Evolutionary conservation across 202 grass and related monocot genomes (phyloP), one percentile per base, ranked within the genome.

Genomic region (Digitaria exilis): DNA sequence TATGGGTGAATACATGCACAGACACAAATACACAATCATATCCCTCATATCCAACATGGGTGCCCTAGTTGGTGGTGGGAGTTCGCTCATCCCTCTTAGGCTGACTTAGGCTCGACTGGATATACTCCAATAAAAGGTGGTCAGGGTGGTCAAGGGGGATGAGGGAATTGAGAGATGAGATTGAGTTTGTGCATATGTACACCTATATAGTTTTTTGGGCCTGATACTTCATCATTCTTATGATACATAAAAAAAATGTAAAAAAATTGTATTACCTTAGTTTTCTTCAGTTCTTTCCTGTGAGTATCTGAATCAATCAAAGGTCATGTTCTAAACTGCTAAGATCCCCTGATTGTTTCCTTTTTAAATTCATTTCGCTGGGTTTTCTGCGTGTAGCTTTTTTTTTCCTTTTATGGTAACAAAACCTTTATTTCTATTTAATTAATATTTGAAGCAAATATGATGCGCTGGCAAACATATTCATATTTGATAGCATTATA

Each of bases 401-500:
- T 44, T 75, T 25, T 81, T 28, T 22, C n/a, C 66, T 68, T 49
- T 18, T 76, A n/a, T 42, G 55, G 26, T 30, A 31, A 30, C 28
- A 16, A 62, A 31, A 25, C 55, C 26, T 71, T 9, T 9, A 28
- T 82, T 78, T 71, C n/a, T 39, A 8, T 39, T 5, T 37, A 5
- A 6, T 39, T 39, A 39, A 39, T 39, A 39, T 39, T 35, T 54
- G 42, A 30, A 71, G 29, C 11, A 37, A 26, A 49, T 17, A 18
- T 6, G 46, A 45, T 57, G 69, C 37, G 16, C 49, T 37, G 60
- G 9, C 80, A 62, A 25, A 11, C 63, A 61, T 87, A 75, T 82
- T 17, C 31, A 54, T 61, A 70, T 81, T 69, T 76, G 49, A 75
- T 86, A 60, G 29, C 37, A 61, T 28, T 13, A 51, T 64, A 62